Base-by-base conservation (phyloP, 2,329 filamentous ascomycete genomes). In the Cladophialophora chaetospira region DNA sequence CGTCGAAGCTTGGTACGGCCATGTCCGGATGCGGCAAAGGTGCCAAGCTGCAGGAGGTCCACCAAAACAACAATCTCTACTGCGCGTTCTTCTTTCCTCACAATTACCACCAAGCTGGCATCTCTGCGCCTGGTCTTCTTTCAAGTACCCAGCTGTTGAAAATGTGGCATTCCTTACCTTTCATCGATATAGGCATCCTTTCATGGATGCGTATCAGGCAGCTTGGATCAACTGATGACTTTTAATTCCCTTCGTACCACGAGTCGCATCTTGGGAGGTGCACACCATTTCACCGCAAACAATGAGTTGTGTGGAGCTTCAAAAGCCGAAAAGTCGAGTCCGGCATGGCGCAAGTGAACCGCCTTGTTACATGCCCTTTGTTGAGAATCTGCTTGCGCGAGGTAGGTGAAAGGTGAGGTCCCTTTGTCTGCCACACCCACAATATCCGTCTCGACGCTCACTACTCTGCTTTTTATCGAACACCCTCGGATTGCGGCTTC, bases 321-420 rank as follows among this genome's bases (percentile, higher is more conserved):
- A 28, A 10, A 13, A 6, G 23, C 23, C 8, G 23, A 51, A 53
- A 53, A 13, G 9, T 19, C 17, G 9, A 5, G 15, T 10, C 40
- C 10, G 13, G 21, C 29, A 25, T 19, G 31, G 53, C 26, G 58
- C 58, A 60, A 43, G 25, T 50, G 33, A 50, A 29, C 35, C 29
- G 28, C 54, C 46, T 60, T 60, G 53, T 60, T 15, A 17, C 38
- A 28, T 33, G 5, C 15, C 50, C 53, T 60, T 60, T 44, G 42
- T 44, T 13, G 42, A 44, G 10, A 49, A 57, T 42, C 17, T 13
- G 8, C 45, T 2, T 23, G 31, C 10, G 38, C 5, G n/a, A 51
- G 45, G 43, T 60, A 48, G 31, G 29, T 52, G 19, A 15, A 33
- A 6, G 26, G 38, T 45, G 29, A 29, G 8, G 21, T 60, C 47